Conservation (phyloP, 257 asterid species). For the Leptodermis oblonga region DNA sequence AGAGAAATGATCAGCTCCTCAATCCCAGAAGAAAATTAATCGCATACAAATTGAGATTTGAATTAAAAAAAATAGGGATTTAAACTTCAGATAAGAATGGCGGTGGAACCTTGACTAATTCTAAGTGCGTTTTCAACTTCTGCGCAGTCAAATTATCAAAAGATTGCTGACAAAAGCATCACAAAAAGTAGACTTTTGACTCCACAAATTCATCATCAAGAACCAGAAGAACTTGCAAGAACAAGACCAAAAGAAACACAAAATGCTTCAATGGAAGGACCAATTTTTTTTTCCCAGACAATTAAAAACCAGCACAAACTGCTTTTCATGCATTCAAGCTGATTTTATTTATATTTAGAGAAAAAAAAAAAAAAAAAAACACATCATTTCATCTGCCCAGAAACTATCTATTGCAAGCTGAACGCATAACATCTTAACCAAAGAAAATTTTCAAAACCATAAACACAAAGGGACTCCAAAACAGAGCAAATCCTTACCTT, state of each 20-base stretch:
- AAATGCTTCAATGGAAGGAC: background rate
- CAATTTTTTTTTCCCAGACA: background rate
- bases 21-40: background rate
- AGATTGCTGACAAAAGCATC: slow-evolving; percentile 5
- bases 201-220: slow-evolving; percentile 2
- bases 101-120: slow-evolving; percentile 15
- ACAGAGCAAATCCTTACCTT: background rate
- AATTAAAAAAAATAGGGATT: background rate
- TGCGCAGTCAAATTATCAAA: background rate
- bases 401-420: background rate
- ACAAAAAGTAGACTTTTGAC: slow-evolving; percentile 4
- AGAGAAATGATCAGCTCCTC: slow-evolving; percentile 3
- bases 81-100: slow-evolving; percentile 4
- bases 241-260: background rate
- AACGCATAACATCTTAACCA: background rate
- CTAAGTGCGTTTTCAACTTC: background rate
- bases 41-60: too few species aligned
- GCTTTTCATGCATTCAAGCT: background rate
- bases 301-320: background rate
- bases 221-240: background rate
- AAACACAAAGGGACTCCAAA: background rate
- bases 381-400: too few species aligned
- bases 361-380: too few species aligned
- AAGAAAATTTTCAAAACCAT: background rate
- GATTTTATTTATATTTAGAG: too few species aligned